Evolutionary conservation across 768 basidiomycete genomes (phyloP).

Genomic region (Agrocybe chaxingu): DNA sequence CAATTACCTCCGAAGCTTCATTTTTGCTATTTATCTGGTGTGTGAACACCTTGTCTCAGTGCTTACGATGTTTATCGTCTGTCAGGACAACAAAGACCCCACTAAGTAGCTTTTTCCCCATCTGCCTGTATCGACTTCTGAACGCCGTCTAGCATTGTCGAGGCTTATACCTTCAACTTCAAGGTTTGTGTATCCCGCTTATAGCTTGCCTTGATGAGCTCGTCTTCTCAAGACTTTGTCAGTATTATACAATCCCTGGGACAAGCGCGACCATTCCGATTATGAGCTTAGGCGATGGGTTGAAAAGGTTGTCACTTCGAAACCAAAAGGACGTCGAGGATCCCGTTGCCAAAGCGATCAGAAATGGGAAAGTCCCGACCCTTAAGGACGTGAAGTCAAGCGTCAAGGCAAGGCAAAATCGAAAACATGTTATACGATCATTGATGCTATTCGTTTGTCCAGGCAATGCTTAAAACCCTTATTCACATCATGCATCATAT

Average conservation of each 20-base stretch:
- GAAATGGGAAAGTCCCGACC: slow-evolving; percentile 63
- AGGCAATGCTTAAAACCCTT: slow-evolving; percentile 76
- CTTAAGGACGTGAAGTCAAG: slow-evolving; percentile 79
- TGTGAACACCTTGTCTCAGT: slow-evolving; percentile 16
- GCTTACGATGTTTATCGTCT: not conserved
- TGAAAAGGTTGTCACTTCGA: slow-evolving; percentile 47
- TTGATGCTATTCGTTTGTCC: not conserved
- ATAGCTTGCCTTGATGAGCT: not conserved
- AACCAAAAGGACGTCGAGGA: slow-evolving; percentile 33
- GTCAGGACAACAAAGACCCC: slow-evolving; percentile 79
- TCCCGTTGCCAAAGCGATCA: slow-evolving; percentile 57
- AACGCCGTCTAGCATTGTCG: slow-evolving; percentile 58
- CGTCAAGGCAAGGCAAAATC: slow-evolving; percentile 52
- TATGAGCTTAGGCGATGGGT: slow-evolving; percentile 65
- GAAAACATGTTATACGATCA: not conserved
- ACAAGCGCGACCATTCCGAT: slow-evolving; percentile 60
- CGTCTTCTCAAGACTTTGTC: not conserved
- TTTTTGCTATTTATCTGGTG: slow-evolving; percentile 83
- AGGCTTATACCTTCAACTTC: slow-evolving; percentile 88
- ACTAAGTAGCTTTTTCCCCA: slow-evolving; percentile 46
- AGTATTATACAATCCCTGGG: slow-evolving; percentile 73
- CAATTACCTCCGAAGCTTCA: slow-evolving; percentile 84
- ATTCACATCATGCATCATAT: slow-evolving; percentile 78
- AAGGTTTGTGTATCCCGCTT: slow-evolving; percentile 38
- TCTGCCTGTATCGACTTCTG: not conserved